These are phyloP conservation scores for Lichtheimia ramosa DNA, from an alignment of 371 early-diverging fungal genomes.

Conservation along the genomic window DNA sequence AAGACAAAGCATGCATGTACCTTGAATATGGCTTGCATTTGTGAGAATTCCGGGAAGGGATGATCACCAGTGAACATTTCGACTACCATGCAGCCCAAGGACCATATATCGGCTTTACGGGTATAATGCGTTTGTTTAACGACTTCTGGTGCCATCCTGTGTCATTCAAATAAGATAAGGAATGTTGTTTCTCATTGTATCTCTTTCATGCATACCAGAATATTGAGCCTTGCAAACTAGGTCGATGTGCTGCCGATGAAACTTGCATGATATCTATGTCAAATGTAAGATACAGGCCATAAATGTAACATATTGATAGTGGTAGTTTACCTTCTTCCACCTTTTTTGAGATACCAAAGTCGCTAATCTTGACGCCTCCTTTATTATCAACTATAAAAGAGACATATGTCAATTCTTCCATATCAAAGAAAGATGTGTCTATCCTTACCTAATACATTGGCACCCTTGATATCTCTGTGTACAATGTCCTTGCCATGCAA, in stretches of 20 bases:
- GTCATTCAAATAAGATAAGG: not conserved
- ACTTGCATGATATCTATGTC: slow-evolving; percentile 27
- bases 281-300: not conserved
- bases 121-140: slow-evolving; percentile 80
- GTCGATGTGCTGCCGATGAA: slow-evolving; percentile 48
- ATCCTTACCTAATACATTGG: slow-evolving; percentile 76
- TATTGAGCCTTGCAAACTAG: slow-evolving; percentile 87
- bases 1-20: slow-evolving; percentile 18
- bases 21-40: slow-evolving; percentile 92
- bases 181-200: not conserved
- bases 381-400: slow-evolving; percentile 73
- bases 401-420: not conserved
- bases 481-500: slow-evolving; percentile 95
- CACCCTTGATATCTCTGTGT: slow-evolving; percentile 98
- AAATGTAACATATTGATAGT: not conserved
- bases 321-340: slow-evolving; percentile 67
- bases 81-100: slow-evolving; percentile 89
- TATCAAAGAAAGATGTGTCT: not conserved
- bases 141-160: slow-evolving; percentile 94
- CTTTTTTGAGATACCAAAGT: slow-evolving; percentile 99
- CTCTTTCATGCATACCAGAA: slow-evolving; percentile 51
- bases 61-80: slow-evolving; percentile 96
- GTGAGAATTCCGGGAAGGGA: slow-evolving; percentile 91
- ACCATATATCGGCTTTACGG: slow-evolving; percentile 87
- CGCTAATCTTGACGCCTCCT: slow-evolving; percentile 95